Base-by-base conservation (phyloP, 2,329 filamentous ascomycete species). In the Byssothecium circinans region DNA sequence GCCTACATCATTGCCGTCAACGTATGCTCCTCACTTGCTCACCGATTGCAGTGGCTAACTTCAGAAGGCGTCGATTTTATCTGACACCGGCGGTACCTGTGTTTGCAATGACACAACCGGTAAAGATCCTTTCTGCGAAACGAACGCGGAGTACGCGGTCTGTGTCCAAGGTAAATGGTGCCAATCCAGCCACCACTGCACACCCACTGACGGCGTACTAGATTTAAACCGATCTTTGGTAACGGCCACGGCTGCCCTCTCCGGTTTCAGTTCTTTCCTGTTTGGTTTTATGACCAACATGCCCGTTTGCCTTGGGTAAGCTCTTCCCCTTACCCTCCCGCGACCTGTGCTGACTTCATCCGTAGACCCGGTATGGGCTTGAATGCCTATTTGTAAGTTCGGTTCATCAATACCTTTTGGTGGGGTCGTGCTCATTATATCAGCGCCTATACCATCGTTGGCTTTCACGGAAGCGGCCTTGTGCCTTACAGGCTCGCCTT, bases 271-370 rank as follows among this genome's bases (percentile, higher is more conserved):
- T 2, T 87, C 85, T 11, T 89, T 94, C 69, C 82, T 80, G 64
- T 91, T 95, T 82, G 90, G 90, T 12, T 72, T 92, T 2, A 80
- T 91, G 50, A 86, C 89, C 45, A 95, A 95, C 57, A 77, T 92
- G 74, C 76, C 74, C 22, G 69, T 73, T 27, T 68, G 64, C 27
- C 60, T 71, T 30, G 70, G 61, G 58, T 64, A 56, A 49, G 62
- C 25, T 6, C 11, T 7, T 22, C 36, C 15, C 17, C 25, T 8
- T 11, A n/a, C 25, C 22, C 38, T 23, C 15, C 35, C 22, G 20
- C 41, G 37, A 50, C n/a, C 15, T 27, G 23, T 50, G 41, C 41
- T 54, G 30, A 54, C 20, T 14, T 15, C 20, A 36, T 14, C 23
- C 22, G 20, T 36, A 65, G 62, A 36, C 70, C 69, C 30, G 70